Evolutionary conservation across 306 rosid genomes (phyloP).

Genomic region (Alnus glutinosa): DNA sequence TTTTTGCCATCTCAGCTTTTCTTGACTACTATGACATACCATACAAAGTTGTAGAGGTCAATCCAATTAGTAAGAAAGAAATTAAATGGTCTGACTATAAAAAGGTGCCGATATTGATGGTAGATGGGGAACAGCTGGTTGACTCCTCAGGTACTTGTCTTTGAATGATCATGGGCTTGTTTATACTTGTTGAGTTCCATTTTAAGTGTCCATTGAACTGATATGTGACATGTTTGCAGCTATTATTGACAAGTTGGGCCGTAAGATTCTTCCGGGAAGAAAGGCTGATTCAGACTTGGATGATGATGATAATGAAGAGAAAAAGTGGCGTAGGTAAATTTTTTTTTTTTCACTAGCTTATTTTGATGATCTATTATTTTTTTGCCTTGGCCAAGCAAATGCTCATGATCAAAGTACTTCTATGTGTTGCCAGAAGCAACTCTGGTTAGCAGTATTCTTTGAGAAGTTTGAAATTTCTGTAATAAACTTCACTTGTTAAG

Average conservation of each 20-base stretch:
- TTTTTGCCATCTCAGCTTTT: conserved; percentile 62
- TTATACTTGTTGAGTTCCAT: conserved; percentile 1
- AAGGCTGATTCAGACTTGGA: conserved; percentile 36
- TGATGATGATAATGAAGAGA: conserved; percentile 69
- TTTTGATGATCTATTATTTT: not conserved
- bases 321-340: conserved; percentile 80
- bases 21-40: conserved; percentile 90
- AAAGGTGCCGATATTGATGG: conserved; percentile 94
- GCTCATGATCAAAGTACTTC: not conserved
- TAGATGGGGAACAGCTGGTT: conserved; percentile 87
- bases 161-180: conserved; percentile 15
- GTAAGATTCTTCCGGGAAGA: conserved; percentile 48
- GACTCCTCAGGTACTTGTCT: conserved; percentile 85
- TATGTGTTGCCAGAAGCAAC: not conserved
- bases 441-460: not conserved
- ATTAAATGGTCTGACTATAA: conserved; percentile 91
- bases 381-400: conserved; percentile 16
- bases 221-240: conserved; percentile 43
- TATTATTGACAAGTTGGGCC: conserved; percentile 67
- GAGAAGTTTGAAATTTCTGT: not conserved
- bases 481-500: not conserved
- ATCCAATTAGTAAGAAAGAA: conserved; percentile 94
- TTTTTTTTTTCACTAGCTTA: conserved; percentile 20
- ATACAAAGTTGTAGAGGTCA: conserved; percentile 90
- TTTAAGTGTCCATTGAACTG: conserved; percentile 9